phyloP scores from a whole-genome alignment of 2,329 filamentous ascomycete genomes.

The Exophiala alcalophila region DNA sequence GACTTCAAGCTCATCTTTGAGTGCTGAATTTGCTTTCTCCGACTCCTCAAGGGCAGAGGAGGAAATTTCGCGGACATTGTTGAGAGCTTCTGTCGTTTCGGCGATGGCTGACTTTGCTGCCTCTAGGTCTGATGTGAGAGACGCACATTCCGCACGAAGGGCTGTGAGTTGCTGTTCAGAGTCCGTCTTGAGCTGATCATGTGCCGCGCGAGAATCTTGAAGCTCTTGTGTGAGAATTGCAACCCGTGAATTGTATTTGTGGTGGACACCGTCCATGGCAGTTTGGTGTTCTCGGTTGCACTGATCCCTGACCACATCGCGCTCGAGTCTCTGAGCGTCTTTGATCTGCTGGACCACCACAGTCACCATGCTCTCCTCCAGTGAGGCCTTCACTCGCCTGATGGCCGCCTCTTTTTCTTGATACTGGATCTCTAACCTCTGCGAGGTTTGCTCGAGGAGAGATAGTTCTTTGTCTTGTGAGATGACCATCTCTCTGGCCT shows the following conservation, averaged over 20 bases:
- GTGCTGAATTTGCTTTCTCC: conserved; percentile 13
- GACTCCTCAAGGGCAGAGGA: conserved; percentile 20
- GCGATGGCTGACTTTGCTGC: conserved; percentile 20
- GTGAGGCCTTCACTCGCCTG: conserved; percentile 18
- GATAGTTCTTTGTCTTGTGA: conserved; percentile 26
- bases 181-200: conserved; percentile 17
- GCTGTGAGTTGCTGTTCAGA: conserved; percentile 19
- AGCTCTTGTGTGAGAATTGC: conserved; percentile 26
- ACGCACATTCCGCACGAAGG: conserved; percentile 17
- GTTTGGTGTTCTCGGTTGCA: conserved; percentile 17
- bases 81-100: conserved; percentile 21
- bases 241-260: conserved; percentile 26
- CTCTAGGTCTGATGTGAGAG: conserved; percentile 21
- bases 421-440: conserved; percentile 32
- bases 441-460: conserved; percentile 28
- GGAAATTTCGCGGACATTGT: conserved; percentile 20
- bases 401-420: conserved; percentile 25
- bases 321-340: conserved; percentile 25
- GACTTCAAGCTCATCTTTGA: conserved; percentile 60
- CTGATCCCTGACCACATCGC: conserved; percentile 19
- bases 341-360: conserved; percentile 26
- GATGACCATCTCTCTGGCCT: conserved; percentile 21
- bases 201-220: conserved; percentile 17
- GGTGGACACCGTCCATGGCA: conserved; percentile 19
- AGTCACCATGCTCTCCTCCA: conserved; percentile 28